These are phyloP conservation scores for Coniosporium tulheliwenetii DNA, from an alignment of 2,329 filamentous ascomycete genomes.

Conservation along the genomic window DNA sequence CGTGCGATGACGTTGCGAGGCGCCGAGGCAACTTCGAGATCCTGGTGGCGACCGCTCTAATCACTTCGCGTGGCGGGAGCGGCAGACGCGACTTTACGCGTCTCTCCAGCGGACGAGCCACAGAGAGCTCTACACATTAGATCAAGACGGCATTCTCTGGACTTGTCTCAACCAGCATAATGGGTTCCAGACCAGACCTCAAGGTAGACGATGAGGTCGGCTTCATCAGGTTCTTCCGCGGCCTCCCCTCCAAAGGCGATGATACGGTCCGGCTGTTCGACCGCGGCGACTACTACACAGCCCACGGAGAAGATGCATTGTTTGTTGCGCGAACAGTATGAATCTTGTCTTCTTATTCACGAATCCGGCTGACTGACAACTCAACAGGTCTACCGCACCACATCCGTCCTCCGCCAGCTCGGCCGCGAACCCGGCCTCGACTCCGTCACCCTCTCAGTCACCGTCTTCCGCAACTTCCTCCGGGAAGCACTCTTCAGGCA, in stretches of 20 bases:
- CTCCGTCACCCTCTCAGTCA: slow-evolving; percentile 89
- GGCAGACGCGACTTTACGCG: too few species aligned
- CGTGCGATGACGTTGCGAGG: too few species aligned
- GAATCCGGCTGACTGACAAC: slow-evolving; percentile 26
- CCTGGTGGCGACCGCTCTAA: too few species aligned
- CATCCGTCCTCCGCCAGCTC: slow-evolving; percentile 81
- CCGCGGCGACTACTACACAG: slow-evolving; percentile 86
- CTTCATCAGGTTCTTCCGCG: slow-evolving; percentile 93
- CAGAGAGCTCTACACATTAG: too few species aligned
- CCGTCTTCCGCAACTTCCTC: slow-evolving; percentile 89
- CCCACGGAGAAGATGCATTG: slow-evolving; percentile 72
- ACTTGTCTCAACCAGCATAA: slow-evolving; percentile 8
- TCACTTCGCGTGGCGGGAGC: too few species aligned
- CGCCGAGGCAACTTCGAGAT: too few species aligned
- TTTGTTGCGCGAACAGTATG: slow-evolving; percentile 65
- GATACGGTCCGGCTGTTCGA: slow-evolving; percentile 86
- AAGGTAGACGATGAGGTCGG: slow-evolving; percentile 88
- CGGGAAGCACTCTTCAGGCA: slow-evolving; percentile 85
- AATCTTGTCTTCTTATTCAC: neutral
- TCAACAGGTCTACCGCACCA: slow-evolving; percentile 98
- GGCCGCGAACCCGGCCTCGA: slow-evolving; percentile 73
- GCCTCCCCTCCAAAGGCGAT: slow-evolving; percentile 53
- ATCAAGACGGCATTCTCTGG: too few species aligned
- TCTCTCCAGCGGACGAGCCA: too few species aligned
- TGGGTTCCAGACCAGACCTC: slow-evolving; percentile 41